Percentiles rank a stretch among this genome's conserved stretches.
These are phyloP conservation scores for Euphorbia lathyris DNA, from an alignment of 345 rosid genomes.

Conservation along the genomic window DNA sequence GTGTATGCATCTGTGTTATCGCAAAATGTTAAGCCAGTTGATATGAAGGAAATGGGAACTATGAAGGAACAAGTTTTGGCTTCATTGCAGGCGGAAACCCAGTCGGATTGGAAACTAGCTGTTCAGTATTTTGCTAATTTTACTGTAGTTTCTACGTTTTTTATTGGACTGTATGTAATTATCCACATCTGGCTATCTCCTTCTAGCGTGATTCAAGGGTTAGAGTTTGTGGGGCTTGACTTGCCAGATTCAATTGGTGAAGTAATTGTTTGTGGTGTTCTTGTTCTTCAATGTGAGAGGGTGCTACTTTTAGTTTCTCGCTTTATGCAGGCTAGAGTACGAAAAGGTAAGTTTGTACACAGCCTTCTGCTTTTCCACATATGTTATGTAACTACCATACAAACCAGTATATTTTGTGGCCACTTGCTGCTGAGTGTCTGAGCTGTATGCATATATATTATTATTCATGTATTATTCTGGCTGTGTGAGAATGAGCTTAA, in stretches of 20 bases:
- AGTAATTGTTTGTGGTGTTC: slow-evolving; percentile 67
- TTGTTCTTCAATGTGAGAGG: slow-evolving; percentile 82
- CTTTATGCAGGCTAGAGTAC: slow-evolving; percentile 84
- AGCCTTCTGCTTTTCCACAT: neutral
- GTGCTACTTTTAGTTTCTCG: slow-evolving; percentile 62
- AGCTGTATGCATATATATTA: neutral
- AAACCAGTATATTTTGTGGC: neutral
- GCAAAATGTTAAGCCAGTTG: slow-evolving; percentile 69
- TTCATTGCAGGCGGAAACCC: slow-evolving; percentile 77
- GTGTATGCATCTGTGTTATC: slow-evolving; percentile 56
- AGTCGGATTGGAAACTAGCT: slow-evolving; percentile 83
- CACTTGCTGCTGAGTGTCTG: neutral
- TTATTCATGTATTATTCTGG: neutral
- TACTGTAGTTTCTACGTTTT: slow-evolving; percentile 61
- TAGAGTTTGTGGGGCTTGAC: slow-evolving; percentile 91
- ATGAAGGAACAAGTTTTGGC: slow-evolving; percentile 82
- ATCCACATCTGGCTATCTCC: slow-evolving; percentile 63
- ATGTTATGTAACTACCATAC: slow-evolving; percentile 6
- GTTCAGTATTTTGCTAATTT: slow-evolving; percentile 80
- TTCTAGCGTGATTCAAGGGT: slow-evolving; percentile 73
- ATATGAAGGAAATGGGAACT: slow-evolving; percentile 70
- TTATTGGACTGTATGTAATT: slow-evolving; percentile 65
- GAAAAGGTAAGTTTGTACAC: slow-evolving; percentile 49
- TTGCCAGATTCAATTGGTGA: slow-evolving; percentile 93
- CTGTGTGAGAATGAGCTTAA: neutral